Conservation (phyloP, 352 stramenopile genomes). For the Phytophthora cactorum region DNA sequence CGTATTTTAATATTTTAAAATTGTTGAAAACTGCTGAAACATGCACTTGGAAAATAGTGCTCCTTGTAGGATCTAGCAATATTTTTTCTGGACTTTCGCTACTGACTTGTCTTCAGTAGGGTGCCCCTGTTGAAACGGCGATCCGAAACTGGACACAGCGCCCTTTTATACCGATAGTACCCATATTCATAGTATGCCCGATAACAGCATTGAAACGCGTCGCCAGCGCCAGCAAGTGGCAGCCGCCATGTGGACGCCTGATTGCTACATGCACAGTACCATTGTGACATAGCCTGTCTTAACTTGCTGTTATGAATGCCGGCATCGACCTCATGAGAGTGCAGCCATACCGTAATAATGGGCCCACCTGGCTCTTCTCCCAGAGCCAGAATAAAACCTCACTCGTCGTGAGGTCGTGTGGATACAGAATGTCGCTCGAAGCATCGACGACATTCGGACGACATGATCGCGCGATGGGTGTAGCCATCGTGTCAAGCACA, state of each 20-base stretch:
- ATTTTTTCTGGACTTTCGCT: not conserved
- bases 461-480: conserved; percentile 10
- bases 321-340: not conserved
- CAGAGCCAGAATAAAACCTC: conserved; percentile 21
- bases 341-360: conserved; percentile 16
- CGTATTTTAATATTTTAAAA: too few relatives aligned
- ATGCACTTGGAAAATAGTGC: too few relatives aligned
- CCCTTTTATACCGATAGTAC: conserved; percentile 5
- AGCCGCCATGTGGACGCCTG: conserved; percentile 7
- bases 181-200: conserved; percentile 7
- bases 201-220: not conserved
- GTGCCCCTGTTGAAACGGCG: conserved; percentile 1
- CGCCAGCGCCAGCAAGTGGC: not conserved
- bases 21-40: too few relatives aligned
- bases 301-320: not conserved
- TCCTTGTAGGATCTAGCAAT: too few relatives aligned
- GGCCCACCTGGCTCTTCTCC: conserved; percentile 18
- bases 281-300: not conserved
- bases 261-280: not conserved
- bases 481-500: conserved; percentile 27
- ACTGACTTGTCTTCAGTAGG: conserved; percentile 6
- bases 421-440: conserved; percentile 22
- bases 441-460: conserved; percentile 19
- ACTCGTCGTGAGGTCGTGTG: conserved; percentile 15
- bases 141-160: conserved; percentile 6